Evolutionary conservation across 805 yeast genomes (phyloP).

Genomic region (Kuraishia borneana): DNA sequence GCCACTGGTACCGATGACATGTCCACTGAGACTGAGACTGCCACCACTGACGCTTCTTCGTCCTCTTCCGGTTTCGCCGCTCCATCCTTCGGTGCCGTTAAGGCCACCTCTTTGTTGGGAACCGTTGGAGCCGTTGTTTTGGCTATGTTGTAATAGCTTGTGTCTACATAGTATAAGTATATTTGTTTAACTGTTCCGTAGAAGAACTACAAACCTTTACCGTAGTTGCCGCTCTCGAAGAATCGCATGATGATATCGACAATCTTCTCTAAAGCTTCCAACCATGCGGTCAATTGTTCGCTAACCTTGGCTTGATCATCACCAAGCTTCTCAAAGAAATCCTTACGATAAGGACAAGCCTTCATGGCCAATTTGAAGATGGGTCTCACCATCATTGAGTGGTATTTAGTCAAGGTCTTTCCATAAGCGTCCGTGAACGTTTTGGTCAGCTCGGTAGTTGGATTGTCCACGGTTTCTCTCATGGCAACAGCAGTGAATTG

Average conservation of each 20-base stretch:
- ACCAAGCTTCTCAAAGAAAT: slow-evolving; percentile 75
- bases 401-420: slow-evolving; percentile 73
- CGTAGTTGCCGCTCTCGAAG: slow-evolving; percentile 72
- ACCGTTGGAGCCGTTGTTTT: slow-evolving; percentile 37
- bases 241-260: slow-evolving; percentile 67
- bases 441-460: slow-evolving; percentile 53
- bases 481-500: slow-evolving; percentile 86
- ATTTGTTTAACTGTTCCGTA: slow-evolving; percentile 39
- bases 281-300: slow-evolving; percentile 61
- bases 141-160: slow-evolving; percentile 37
- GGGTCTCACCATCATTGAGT: slow-evolving; percentile 73
- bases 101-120: slow-evolving; percentile 31
- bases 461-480: slow-evolving; percentile 63
- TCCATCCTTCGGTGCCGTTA: slow-evolving; percentile 10
- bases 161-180: background rate
- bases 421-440: slow-evolving; percentile 80
- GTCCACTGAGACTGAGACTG: slow-evolving; percentile 20
- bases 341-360: slow-evolving; percentile 87
- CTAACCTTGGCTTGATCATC: slow-evolving; percentile 57
- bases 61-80: slow-evolving; percentile 16
- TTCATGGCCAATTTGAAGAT: slow-evolving; percentile 90
- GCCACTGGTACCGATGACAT: slow-evolving; percentile 14
- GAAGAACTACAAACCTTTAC: slow-evolving; percentile 62
- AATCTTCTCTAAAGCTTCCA: slow-evolving; percentile 62
- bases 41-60: slow-evolving; percentile 24